Evolutionary conservation across 2,329 filamentous ascomycete species (phyloP), one percentile per base, ranked within the genome.

Genomic region (Bisporella sp.): DNA sequence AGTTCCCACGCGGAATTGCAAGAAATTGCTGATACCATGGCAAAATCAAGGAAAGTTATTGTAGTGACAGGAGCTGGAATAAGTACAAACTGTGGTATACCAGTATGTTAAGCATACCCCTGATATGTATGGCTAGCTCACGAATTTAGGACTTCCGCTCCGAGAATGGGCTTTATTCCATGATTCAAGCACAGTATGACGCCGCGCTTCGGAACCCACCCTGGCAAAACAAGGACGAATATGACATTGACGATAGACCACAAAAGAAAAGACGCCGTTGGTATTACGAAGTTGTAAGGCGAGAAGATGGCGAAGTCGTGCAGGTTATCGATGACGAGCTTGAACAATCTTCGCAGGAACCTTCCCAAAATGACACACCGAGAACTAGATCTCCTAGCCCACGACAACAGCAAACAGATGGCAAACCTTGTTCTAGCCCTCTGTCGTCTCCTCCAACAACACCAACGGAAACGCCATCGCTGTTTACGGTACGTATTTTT

Each of bases 31-130:
- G 77, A 86, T 61, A 68, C 73, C 4, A 69, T 88, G 42, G 75
- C 77, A 55, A 83, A 81, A 63, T 78, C 84, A 8, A 78, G 76
- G 54, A 87, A 85, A 64, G 75, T 87, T n/a, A 75, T 88, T 6
- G 79, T 88, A 21, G 73, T 88, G 32, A 88, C 85, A 0, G 84
- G 85, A 46, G 84, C 84, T 45, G 84, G 84, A 47, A 88, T 88
- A 62, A 86, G 82, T 63, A 88, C 85, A 46, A 88, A 87, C 64
- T 87, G 82, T 55, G 85, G 85, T 49, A 88, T 88, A 62, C 84
- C 84, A 46, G 84, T 87, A 71, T 62, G 76, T 65, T 9, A 41
- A 30, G 33, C 11, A 29, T 7, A n/a, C 13, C 2, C 29, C 4
- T n/a, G 13, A 29, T 13, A 33, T 5, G 6, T 46, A 45, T 50